phyloP scores from a whole-genome alignment of 345 rosid species.

The Citrus sp. region DNA sequence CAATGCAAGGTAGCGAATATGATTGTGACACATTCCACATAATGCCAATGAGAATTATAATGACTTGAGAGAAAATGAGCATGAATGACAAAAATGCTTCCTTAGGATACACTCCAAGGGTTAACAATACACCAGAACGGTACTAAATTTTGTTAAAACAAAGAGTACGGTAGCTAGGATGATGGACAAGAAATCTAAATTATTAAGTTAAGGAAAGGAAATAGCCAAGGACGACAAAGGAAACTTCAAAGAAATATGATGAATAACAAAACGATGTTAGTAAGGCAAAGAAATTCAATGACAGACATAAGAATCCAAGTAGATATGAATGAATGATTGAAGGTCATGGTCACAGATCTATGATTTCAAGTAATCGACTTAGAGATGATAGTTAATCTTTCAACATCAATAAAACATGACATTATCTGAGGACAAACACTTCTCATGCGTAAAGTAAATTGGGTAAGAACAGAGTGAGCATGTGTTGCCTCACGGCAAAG shows the following conservation, averaged over 20 bases:
- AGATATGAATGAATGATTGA: no score
- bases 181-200: no score
- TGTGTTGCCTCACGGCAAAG: not conserved
- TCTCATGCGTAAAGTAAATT: not conserved
- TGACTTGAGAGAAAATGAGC: not conserved
- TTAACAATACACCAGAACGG: not conserved
- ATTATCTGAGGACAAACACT: not conserved
- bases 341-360: not conserved
- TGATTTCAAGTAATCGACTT: not conserved
- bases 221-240: not conserved
- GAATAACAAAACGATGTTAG: not conserved
- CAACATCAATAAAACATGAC: not conserved
- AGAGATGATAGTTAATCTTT: not conserved
- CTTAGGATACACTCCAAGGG: not conserved
- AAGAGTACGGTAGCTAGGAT: no score
- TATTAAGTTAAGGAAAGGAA: not conserved
- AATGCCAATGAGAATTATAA: not conserved
- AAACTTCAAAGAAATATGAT: not conserved
- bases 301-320: no score
- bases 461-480: not conserved
- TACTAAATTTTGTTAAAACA: not conserved
- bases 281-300: not conserved
- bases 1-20: not conserved
- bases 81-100: not conserved
- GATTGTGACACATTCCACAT: not conserved